Percentiles rank a stretch among this genome's conserved stretches.
Evolutionary conservation across 371 early-diverging fungal genomes (phyloP).

Genomic region (Apophysomyces sp.): DNA sequence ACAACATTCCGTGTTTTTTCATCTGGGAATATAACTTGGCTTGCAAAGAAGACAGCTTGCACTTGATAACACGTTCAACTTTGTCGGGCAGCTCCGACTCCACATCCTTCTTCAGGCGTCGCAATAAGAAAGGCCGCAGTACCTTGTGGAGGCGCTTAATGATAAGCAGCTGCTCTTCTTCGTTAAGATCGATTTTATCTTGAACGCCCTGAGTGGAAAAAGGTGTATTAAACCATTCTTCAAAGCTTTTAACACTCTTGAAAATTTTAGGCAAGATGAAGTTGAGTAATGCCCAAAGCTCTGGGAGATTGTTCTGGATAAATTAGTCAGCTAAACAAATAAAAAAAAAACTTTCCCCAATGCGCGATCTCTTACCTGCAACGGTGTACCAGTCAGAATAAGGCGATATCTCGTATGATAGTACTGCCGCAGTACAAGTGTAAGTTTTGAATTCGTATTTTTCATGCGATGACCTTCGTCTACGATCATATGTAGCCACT

Average conservation of each 20-base stretch:
- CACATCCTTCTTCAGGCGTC: constrained; percentile 99
- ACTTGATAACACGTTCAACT: constrained; percentile 95
- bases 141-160: constrained; percentile 95
- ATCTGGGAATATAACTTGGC: constrained; percentile 75
- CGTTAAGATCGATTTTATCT: constrained; percentile 87
- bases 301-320: constrained; percentile 95
- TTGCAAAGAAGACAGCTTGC: constrained; percentile 86
- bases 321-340: background rate
- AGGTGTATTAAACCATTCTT: constrained; percentile 98
- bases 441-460: constrained; percentile 89
- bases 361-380: constrained; percentile 65
- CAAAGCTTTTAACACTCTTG: constrained; percentile 93
- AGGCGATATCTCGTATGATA: constrained; percentile 92
- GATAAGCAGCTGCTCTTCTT: constrained; percentile 96
- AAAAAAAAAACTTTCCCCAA: too few species aligned
- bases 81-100: constrained; percentile 98
- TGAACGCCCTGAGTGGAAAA: constrained; percentile 86
- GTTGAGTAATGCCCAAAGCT: constrained; percentile 98
- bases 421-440: constrained; percentile 78
- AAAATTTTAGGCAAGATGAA: constrained; percentile 97
- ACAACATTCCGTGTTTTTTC: constrained; percentile 69
- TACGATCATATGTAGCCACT: constrained; percentile 95
- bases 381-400: constrained; percentile 98
- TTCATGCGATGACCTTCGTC: constrained; percentile 99
- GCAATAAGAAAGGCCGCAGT: constrained; percentile 95